A percentile compares a stretch with the other conserved stretches of the same genome.
Conservation (phyloP, 768 basidiomycete species). For the Clitopilus passeckerianus region DNA sequence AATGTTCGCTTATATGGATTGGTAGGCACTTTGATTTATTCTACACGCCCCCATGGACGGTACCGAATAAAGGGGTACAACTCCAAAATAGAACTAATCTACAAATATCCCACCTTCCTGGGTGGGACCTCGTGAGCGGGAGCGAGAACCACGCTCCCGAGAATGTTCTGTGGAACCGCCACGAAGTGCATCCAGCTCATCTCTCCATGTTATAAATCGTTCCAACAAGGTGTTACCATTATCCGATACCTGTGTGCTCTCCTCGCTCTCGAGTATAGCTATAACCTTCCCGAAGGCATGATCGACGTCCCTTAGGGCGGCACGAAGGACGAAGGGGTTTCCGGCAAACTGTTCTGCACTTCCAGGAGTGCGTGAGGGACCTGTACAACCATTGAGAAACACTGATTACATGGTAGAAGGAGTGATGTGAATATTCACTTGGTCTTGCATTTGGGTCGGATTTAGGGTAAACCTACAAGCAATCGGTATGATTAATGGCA, state of each 20-base stretch:
- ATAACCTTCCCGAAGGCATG: slow-evolving; percentile 37
- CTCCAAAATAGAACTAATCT: slow-evolving; percentile 14
- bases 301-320: slow-evolving; percentile 38
- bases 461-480: slow-evolving; percentile 41
- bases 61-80: no score
- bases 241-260: slow-evolving; percentile 23
- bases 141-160: slow-evolving; percentile 5
- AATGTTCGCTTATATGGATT: no score
- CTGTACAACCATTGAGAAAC: slow-evolving; percentile 15
- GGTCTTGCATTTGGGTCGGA: slow-evolving; percentile 33
- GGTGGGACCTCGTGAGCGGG: slow-evolving; percentile 6
- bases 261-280: slow-evolving; percentile 37
- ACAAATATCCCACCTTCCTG: slow-evolving; percentile 27
- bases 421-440: neutral
- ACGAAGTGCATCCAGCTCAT: slow-evolving; percentile 31
- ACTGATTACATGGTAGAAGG: slow-evolving; percentile 9
- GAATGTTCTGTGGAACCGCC: slow-evolving; percentile 10
- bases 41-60: no score
- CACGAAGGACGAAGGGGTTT: slow-evolving; percentile 43
- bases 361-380: slow-evolving; percentile 16
- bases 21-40: no score
- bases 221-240: slow-evolving; percentile 28
- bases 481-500: neutral
- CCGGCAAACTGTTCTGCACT: slow-evolving; percentile 27
- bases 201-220: slow-evolving; percentile 38